A percentile compares a stretch with the other conserved stretches of the same genome.
phyloP scores from a whole-genome alignment of 2,329 filamentous ascomycete species.

The Bipolaris victoriae region DNA sequence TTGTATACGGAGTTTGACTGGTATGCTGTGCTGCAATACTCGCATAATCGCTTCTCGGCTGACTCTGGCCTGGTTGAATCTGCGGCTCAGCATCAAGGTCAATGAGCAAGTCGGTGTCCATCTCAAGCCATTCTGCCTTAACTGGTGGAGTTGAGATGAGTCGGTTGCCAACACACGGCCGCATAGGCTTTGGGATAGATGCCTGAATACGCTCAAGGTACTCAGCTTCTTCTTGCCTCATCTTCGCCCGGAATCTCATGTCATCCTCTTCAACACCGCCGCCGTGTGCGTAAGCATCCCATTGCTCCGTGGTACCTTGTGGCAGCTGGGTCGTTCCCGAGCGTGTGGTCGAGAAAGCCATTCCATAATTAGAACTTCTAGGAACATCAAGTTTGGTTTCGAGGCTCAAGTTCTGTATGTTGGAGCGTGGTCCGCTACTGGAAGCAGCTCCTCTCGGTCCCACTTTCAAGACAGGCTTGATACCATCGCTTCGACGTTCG shows the following conservation, averaged over 20 bases:
- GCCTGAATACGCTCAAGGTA: conserved; percentile 15
- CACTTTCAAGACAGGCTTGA: conserved; percentile 35
- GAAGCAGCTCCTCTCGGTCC: conserved; percentile 6
- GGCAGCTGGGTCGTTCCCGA: neutral
- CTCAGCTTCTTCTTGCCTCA: conserved; percentile 20
- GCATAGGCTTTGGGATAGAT: neutral
- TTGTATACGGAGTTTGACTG: conserved; percentile 1
- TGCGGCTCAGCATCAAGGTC: conserved; percentile 20
- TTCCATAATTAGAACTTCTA: neutral
- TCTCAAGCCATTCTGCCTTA: conserved; percentile 11
- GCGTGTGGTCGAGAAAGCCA: neutral
- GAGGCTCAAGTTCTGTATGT: conserved; percentile 6
- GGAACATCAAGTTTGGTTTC: conserved; percentile 8
- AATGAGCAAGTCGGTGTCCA: conserved; percentile 25
- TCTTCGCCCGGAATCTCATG: conserved; percentile 18
- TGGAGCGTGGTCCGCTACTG: conserved; percentile 4
- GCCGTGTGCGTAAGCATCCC: conserved; percentile 18
- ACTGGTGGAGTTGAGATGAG: conserved; percentile 28
- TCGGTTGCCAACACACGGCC: neutral
- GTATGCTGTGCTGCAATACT: conserved; percentile 2
- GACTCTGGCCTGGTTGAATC: neutral
- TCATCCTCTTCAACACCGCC: conserved; percentile 30
- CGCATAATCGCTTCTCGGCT: conserved; percentile 4
- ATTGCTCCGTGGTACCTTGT: conserved; percentile 12
- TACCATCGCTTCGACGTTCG: conserved; percentile 31